phyloP scores from a whole-genome alignment of 1,139 yeast genomes.

The Saccharomyces uvarum region DNA sequence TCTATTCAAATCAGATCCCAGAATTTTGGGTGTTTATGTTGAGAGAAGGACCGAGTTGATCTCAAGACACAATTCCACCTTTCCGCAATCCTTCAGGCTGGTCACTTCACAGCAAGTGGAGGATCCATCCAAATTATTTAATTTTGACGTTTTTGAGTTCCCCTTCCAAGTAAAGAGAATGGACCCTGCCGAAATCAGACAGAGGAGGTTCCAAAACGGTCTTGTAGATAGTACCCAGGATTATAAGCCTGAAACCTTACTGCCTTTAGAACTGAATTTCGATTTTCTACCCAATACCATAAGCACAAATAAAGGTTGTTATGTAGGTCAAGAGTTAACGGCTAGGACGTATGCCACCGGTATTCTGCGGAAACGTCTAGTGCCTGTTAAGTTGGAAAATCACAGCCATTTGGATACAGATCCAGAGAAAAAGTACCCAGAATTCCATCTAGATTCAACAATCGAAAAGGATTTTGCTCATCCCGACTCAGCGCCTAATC shows the following conservation, averaged over 20 bases:
- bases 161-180: slow-evolving; percentile 19
- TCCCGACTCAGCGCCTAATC: slow-evolving; percentile 20
- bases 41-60: slow-evolving; percentile 24
- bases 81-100: slow-evolving; percentile 70
- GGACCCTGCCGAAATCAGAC: slow-evolving; percentile 33
- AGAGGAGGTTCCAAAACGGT: slow-evolving; percentile 52
- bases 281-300: slow-evolving; percentile 72
- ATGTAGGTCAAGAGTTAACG: slow-evolving; percentile 91
- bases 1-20: slow-evolving; percentile 28
- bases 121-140: slow-evolving; percentile 31
- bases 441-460: slow-evolving; percentile 3
- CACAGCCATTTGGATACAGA: slow-evolving; percentile 2
- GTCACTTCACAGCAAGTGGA: slow-evolving; percentile 37
- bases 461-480: slow-evolving; percentile 10
- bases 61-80: slow-evolving; percentile 39
- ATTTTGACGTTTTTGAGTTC: slow-evolving; percentile 24
- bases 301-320: slow-evolving; percentile 85
- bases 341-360: slow-evolving; percentile 83
- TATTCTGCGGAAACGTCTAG: slow-evolving; percentile 67
- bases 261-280: slow-evolving; percentile 80
- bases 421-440: background rate
- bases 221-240: slow-evolving; percentile 54
- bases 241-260: slow-evolving; percentile 40
- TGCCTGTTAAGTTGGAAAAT: slow-evolving; percentile 54
- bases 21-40: slow-evolving; percentile 35